A percentile compares a stretch with the other conserved stretches of the same genome.
phyloP scores from a whole-genome alignment of 257 asterid species.

The Solanum sejunctum region DNA sequence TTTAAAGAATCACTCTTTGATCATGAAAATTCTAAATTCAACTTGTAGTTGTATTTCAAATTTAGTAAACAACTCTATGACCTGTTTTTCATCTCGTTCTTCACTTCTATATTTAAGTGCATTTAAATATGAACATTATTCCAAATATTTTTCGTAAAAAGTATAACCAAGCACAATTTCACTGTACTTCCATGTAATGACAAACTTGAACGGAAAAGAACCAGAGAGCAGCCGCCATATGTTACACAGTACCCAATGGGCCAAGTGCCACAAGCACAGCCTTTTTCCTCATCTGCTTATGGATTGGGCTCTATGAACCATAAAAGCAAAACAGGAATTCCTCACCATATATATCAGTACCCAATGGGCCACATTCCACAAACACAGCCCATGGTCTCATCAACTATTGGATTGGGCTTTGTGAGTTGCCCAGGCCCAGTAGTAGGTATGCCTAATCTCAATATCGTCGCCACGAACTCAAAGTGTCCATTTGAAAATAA shows the following conservation, averaged over 20 bases:
- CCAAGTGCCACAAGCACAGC: background rate
- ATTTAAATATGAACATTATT: background rate
- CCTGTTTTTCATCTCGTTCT: background rate
- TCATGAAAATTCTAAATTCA: background rate
- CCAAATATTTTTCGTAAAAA: background rate
- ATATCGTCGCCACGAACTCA: constrained; percentile 3
- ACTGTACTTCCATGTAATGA: background rate
- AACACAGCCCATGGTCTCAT: constrained; percentile 2
- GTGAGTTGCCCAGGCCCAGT: constrained; percentile 14
- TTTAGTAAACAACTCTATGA: background rate
- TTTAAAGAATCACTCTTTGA: background rate
- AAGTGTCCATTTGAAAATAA: background rate
- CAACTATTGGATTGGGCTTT: constrained; percentile 8
- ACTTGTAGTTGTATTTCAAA: background rate
- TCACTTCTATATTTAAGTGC: background rate
- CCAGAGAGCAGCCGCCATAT: background rate
- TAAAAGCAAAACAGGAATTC: constrained; percentile 15
- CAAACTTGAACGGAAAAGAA: background rate
- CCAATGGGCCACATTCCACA: constrained; percentile 2
- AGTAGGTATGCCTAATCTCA: constrained; percentile 24
- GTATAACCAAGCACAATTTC: background rate
- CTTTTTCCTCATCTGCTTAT: background rate
- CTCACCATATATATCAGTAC: background rate
- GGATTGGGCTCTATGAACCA: constrained; percentile 13
- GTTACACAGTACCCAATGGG: background rate